Conservation (phyloP, 148 eudicot genomes). For the Rhododendron henanense region DNA sequence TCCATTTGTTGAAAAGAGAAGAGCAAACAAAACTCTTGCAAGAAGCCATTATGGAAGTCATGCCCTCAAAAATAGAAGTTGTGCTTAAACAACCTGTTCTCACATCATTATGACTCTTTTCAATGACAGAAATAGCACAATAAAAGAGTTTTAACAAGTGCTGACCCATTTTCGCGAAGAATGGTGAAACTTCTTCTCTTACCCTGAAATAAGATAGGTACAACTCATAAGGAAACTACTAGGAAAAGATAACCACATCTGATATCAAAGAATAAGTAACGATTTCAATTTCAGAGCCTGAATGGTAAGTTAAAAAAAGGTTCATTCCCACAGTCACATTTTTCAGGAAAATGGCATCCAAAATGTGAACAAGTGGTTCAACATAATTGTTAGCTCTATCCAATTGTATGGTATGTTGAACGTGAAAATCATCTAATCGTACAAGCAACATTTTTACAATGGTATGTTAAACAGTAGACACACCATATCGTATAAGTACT, state of each 20-base stretch:
- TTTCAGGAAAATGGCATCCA: not conserved
- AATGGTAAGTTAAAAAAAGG: not conserved
- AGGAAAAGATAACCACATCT: not conserved
- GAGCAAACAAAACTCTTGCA: slow-evolving; percentile 58
- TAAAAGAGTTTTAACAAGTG: slow-evolving; percentile 53
- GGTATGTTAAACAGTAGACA: not conserved
- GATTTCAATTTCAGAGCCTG: not conserved
- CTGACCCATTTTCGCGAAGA: slow-evolving; percentile 43
- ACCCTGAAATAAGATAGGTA: slow-evolving; percentile 34
- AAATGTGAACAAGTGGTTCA: not conserved
- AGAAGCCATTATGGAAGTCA: slow-evolving; percentile 34
- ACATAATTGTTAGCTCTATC: not conserved
- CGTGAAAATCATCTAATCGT: not conserved
- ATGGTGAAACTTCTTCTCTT: slow-evolving; percentile 41
- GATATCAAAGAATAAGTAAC: not conserved
- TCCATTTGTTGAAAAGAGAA: slow-evolving; percentile 42
- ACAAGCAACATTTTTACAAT: not conserved
- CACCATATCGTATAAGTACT: not conserved
- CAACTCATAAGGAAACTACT: not conserved
- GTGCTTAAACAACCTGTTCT: slow-evolving; percentile 39
- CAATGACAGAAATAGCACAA: slow-evolving; percentile 46
- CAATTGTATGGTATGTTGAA: not conserved
- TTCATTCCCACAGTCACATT: not conserved
- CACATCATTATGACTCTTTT: slow-evolving; percentile 36
- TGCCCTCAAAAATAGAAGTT: slow-evolving; percentile 42